Evolutionary conservation across 495 filamentous ascomycete species (phyloP), one percentile per base, ranked within the genome.

Genomic region (Oidiodendron maius): DNA sequence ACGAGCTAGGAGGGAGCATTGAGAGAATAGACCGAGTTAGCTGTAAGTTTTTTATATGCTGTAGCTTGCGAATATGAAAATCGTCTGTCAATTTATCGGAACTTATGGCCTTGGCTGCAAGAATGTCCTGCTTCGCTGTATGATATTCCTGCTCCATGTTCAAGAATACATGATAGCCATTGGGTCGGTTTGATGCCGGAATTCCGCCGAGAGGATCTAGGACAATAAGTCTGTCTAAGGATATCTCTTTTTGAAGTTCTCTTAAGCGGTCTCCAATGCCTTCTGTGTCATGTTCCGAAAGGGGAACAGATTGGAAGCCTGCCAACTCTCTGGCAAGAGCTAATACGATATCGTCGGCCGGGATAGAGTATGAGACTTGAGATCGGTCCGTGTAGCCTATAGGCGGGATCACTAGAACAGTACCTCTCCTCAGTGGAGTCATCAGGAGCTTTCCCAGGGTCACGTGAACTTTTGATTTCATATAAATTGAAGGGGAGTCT

Each of bases 91-190:
- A 64, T 51, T 23, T 44, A 28, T 46, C 45, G 49, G 34, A 6
- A 23, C 22, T 34, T 16, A 28, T 3, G 4, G 5, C 2, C 5
- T 46, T n/a, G 17, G 17, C 22, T 28, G 21, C 26, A 3, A 56
- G 36, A 9, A 98, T 70, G 48, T 89, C 77, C 1, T 73, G 59
- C 42, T 72, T 65, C 25, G 95, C 84, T 24, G 74, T 71, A 2
- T 73, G 64, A 59, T 82, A 95, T 54, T 99, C 90, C 59, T 97
- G 89, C 60, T 95, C 86, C 57, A 99, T 75, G 56, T 99, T 99
- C 63, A 99, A 77, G 62, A 96, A 99, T 3, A 96, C 78, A 59
- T 96, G 87, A 12, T 86, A 82, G 8, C 77, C 76, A 34, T 85
- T 77, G 0, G 76, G 77, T 13, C 81, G 76, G 34, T 77, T 76